Conservation (phyloP, 1,284 basidiomycete genomes). For the Heterobasidion annosum region DNA sequence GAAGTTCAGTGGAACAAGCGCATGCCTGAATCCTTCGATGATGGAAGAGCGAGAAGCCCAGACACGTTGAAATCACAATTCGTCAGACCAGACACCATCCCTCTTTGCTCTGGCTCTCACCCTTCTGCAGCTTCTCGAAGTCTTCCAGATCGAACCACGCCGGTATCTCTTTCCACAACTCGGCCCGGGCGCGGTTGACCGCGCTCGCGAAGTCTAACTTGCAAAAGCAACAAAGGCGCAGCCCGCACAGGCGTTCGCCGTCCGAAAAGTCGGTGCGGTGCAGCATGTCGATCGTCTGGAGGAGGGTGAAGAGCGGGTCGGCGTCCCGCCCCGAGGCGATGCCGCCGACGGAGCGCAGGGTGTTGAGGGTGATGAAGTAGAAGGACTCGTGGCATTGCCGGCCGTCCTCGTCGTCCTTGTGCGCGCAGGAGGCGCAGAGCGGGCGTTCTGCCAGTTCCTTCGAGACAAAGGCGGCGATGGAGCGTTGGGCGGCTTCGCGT, state of each 20-base stretch:
- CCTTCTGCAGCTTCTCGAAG: constrained; percentile 10
- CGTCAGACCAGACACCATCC: constrained; percentile 2
- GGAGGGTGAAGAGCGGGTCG: constrained; percentile 59
- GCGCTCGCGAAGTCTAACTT: constrained; percentile 48
- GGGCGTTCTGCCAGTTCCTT: constrained; percentile 39
- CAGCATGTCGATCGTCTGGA: constrained; percentile 63
- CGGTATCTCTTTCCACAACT: constrained; percentile 57
- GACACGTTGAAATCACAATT: no score
- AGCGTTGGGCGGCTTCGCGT: constrained; percentile 53
- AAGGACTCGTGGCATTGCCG: constrained; percentile 54
- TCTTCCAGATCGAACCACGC: constrained; percentile 51
- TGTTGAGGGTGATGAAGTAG: constrained; percentile 66
- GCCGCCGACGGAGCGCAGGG: constrained; percentile 58
- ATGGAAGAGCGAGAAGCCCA: no score
- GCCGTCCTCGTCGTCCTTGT: constrained; percentile 19
- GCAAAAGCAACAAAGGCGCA: constrained; percentile 54
- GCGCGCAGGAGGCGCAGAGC: constrained; percentile 33
- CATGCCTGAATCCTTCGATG: no score
- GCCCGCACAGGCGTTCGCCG: constrained; percentile 43
- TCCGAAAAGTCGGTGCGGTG: constrained; percentile 59
- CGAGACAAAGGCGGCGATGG: constrained; percentile 52
- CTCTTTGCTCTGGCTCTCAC: constrained; percentile 24
- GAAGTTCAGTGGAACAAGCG: no score
- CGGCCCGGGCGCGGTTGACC: constrained; percentile 43
- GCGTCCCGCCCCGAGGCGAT: constrained; percentile 64